These are phyloP conservation scores for Candida andamanensis DNA, from an alignment of 805 yeast species.

Conservation along the genomic window DNA sequence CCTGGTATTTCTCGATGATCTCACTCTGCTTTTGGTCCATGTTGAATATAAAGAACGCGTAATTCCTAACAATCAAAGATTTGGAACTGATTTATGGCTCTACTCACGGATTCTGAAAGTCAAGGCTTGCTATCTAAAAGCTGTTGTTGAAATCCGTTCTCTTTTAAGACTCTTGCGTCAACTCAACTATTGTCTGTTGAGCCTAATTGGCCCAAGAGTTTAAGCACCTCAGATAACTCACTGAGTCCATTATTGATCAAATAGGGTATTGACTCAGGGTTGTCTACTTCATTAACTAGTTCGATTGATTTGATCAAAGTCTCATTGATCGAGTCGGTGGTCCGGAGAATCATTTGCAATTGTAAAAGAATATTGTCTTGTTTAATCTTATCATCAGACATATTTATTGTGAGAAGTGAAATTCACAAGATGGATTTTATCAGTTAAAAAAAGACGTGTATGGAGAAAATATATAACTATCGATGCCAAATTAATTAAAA, in stretches of 20 bases:
- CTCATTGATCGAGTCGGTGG: slow-evolving; percentile 25
- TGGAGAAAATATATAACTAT: no score
- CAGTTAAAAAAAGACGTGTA: no score
- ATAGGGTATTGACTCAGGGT: neutral
- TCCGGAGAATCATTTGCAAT: slow-evolving; percentile 28
- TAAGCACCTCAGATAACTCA: no score
- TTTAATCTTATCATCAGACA: slow-evolving; percentile 7
- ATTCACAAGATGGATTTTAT: no score
- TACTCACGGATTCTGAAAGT: slow-evolving; percentile 11
- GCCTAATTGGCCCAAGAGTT: no score
- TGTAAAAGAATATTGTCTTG: slow-evolving; percentile 27
- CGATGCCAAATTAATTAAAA: no score
- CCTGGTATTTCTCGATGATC: slow-evolving; percentile 43
- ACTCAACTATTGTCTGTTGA: no score
- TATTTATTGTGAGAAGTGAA: no score
- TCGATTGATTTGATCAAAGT: slow-evolving; percentile 21
- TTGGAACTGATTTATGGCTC: slow-evolving; percentile 5
- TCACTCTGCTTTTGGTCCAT: slow-evolving; percentile 31
- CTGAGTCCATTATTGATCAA: no score
- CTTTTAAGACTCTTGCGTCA: no score
- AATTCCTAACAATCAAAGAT: neutral
- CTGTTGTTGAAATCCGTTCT: no score
- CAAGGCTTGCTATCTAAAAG: no score
- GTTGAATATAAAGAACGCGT: slow-evolving; percentile 4
- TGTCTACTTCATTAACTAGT: neutral